Conservation (phyloP, 495 filamentous ascomycete species). For the Penicillium diatomitis region DNA sequence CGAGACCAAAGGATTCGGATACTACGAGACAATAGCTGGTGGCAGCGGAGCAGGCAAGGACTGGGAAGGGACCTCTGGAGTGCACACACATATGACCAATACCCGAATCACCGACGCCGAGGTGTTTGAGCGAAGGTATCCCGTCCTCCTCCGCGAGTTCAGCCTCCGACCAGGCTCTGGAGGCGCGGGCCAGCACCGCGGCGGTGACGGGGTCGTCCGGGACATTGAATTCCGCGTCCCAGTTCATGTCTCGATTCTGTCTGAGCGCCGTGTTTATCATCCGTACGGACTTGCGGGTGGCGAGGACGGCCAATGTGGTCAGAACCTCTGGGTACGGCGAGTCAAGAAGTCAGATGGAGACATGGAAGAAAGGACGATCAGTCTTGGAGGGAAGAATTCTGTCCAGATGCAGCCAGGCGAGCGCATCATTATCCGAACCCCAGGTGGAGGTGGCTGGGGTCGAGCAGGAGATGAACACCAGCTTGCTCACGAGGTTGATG, state of each 20-base stretch:
- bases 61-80: slow-evolving; percentile 80
- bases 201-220: slow-evolving; percentile 30
- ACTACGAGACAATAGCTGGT: slow-evolving; percentile 90
- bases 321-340: slow-evolving; percentile 47
- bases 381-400: slow-evolving; percentile 79
- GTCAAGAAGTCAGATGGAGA: slow-evolving; percentile 10
- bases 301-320: slow-evolving; percentile 47
- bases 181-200: slow-evolving; percentile 25
- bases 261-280: slow-evolving; percentile 71
- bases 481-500: slow-evolving; percentile 13
- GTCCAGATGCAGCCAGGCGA: slow-evolving; percentile 74
- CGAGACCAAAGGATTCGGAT: slow-evolving; percentile 59
- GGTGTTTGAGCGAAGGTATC: slow-evolving; percentile 82
- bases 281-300: slow-evolving; percentile 84
- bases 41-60: slow-evolving; percentile 73
- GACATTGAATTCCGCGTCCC: slow-evolving; percentile 37
- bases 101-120: slow-evolving; percentile 90
- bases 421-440: slow-evolving; percentile 57
- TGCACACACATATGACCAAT: slow-evolving; percentile 94
- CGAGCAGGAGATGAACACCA: slow-evolving; percentile 5
- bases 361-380: slow-evolving; percentile 56
- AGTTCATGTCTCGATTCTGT: slow-evolving; percentile 78
- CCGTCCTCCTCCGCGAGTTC: slow-evolving; percentile 76
- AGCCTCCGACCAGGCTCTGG: slow-evolving; percentile 64
- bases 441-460: slow-evolving; percentile 41